Evolutionary conservation across 2,329 filamentous ascomycete species (phyloP), one percentile per base, ranked within the genome.

Genomic region (Fusarium hainanense): DNA sequence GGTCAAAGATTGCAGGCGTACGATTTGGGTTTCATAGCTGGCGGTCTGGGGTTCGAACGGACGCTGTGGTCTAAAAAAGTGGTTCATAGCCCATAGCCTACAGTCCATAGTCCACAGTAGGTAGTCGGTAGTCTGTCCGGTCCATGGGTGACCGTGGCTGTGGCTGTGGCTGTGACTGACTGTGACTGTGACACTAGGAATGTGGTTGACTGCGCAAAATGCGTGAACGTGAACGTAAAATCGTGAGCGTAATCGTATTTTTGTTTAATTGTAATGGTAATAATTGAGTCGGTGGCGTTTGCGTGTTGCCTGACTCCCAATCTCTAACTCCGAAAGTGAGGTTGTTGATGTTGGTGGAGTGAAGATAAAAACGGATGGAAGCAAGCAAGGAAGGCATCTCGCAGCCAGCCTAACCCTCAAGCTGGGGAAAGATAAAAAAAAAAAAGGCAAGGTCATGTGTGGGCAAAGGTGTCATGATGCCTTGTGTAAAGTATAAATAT

Each of bases 21-120:
- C 18, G 34, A 7, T 12, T 7, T 7, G 6, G 18, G 34, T 7
- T 37, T 6, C 34, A n/a, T n/a, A 37, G 6, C 34, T 37, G 3
- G 10, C 10, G 3, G 34, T 37, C 34, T 37, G 18, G 34, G 18
- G 18, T 37, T 37, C 34, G 34, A 37, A n/a, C 34, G 18, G 34
- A 12, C 10, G 6, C 18, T n/a, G 10, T 1, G 10, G 6, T 37
- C 34, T 37, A 12, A 7, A n/a, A 7, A 4, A 0, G 10, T n/a
- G 34, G 34, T n/a, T 7, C 10, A 37, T n/a, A 37, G 34, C 18
- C 34, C 18, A 37, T 18, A 34, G 32, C 8, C 32, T 10, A 10
- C 16, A 34, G 32, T 34, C 32, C 14, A 9, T 34, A 34, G 32
- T 6, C 32, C 32, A 34, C 8, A 34, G 32, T 34, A 18, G 34